Evolutionary conservation across 495 filamentous ascomycete species (phyloP).

Genomic region (Neurospora sp.): DNA sequence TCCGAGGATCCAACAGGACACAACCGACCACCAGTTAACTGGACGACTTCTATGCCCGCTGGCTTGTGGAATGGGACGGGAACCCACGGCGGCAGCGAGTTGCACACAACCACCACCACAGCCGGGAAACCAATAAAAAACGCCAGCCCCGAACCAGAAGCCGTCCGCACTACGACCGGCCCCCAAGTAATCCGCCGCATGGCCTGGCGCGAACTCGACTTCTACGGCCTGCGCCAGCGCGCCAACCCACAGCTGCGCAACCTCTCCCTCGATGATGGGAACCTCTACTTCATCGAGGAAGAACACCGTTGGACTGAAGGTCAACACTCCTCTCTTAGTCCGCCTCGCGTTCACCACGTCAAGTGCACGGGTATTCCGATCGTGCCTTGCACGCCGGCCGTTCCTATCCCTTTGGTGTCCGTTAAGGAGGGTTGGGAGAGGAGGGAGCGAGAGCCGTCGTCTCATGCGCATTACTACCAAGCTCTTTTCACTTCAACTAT

Average conservation of each 20-base stretch:
- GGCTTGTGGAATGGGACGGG: slow-evolving; percentile 17
- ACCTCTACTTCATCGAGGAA: slow-evolving; percentile 33
- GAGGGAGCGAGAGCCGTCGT: not conserved
- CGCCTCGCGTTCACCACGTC: slow-evolving; percentile 35
- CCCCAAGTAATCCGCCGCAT: slow-evolving; percentile 47
- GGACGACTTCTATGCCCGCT: slow-evolving; percentile 8
- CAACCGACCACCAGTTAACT: slow-evolving; percentile 18
- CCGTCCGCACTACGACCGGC: slow-evolving; percentile 10
- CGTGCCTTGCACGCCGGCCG: slow-evolving; percentile 1
- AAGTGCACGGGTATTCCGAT: slow-evolving; percentile 48
- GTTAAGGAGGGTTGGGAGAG: not conserved
- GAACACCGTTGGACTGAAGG: slow-evolving; percentile 41
- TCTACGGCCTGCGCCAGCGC: slow-evolving; percentile 48
- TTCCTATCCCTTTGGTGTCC: not conserved
- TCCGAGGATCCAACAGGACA: slow-evolving; percentile 43
- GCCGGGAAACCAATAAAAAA: not conserved
- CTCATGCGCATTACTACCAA: not conserved
- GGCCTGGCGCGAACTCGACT: slow-evolving; percentile 44
- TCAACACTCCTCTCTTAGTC: slow-evolving; percentile 27
- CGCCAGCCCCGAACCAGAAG: not conserved
- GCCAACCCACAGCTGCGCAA: slow-evolving; percentile 42
- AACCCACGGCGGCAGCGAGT: not conserved
- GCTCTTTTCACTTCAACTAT: slow-evolving; percentile 1
- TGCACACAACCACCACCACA: not conserved
- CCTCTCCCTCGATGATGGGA: slow-evolving; percentile 45